A percentile compares a stretch with the other conserved stretches of the same genome.
These are phyloP conservation scores for Yamadazyma oceani DNA, from an alignment of 1,139 yeast genomes.

Conservation along the genomic window DNA sequence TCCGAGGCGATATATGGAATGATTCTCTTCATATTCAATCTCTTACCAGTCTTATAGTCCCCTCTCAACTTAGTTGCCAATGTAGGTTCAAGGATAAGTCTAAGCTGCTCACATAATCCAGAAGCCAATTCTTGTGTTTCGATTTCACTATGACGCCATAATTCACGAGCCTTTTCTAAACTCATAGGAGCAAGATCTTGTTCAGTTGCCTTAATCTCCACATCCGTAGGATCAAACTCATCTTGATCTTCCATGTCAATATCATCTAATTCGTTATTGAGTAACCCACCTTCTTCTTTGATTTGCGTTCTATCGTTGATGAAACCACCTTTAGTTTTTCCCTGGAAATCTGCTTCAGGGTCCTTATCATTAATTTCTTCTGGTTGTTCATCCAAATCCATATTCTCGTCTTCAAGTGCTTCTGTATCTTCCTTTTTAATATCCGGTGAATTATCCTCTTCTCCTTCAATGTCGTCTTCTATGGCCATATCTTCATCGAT, in stretches of 20 bases:
- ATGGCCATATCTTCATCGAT: slow-evolving; percentile 86
- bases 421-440: slow-evolving; percentile 23
- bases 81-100: slow-evolving; percentile 93
- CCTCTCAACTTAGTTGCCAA: slow-evolving; percentile 91
- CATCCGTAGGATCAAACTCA: slow-evolving; percentile 30
- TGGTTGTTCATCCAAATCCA: slow-evolving; percentile 23
- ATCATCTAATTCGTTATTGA: slow-evolving; percentile 20
- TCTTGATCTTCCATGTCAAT: slow-evolving; percentile 7
- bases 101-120: slow-evolving; percentile 85
- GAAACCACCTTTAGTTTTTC: slow-evolving; percentile 53
- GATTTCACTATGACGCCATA: slow-evolving; percentile 82
- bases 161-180: slow-evolving; percentile 65
- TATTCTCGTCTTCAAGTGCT: slow-evolving; percentile 27
- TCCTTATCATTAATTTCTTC: slow-evolving; percentile 26
- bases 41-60: slow-evolving; percentile 95
- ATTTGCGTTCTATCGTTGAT: slow-evolving; percentile 47
- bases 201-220: slow-evolving; percentile 28
- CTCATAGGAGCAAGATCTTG: slow-evolving; percentile 48
- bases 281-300: slow-evolving; percentile 25
- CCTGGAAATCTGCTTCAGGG: slow-evolving; percentile 48
- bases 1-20: slow-evolving; percentile 98
- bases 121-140: slow-evolving; percentile 87
- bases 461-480: slow-evolving; percentile 56
- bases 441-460: slow-evolving; percentile 22
- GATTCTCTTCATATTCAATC: slow-evolving; percentile 95